These are phyloP conservation scores for Colletotrichum brevisporum DNA, from an alignment of 2,329 filamentous ascomycete genomes.

Conservation along the genomic window DNA sequence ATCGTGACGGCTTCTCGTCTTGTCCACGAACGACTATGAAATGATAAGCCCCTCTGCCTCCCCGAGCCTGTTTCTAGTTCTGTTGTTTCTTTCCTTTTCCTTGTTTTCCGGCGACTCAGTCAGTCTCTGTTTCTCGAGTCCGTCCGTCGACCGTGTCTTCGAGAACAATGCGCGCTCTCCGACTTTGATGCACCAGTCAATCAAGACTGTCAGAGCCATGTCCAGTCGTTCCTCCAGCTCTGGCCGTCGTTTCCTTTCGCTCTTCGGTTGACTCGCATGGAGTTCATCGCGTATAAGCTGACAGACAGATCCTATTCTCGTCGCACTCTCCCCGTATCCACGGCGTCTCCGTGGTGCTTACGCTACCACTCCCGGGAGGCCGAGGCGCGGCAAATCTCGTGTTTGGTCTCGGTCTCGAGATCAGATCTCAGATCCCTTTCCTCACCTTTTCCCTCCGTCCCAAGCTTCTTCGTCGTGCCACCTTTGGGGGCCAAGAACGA, in stretches of 20 bases:
- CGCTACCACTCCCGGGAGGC: neutral
- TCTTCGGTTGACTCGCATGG: neutral
- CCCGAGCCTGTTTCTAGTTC: neutral
- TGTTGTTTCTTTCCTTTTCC: neutral
- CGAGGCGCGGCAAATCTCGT: neutral
- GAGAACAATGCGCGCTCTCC: neutral
- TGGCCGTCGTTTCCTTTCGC: neutral
- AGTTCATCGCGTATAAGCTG: conserved; percentile 1
- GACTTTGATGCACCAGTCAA: too few species aligned
- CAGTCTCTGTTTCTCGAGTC: neutral
- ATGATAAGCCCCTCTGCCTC: neutral
- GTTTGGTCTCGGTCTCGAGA: neutral
- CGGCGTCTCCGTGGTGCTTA: neutral
- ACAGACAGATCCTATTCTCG: neutral
- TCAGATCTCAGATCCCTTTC: conserved; percentile 24
- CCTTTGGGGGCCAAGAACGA: conserved; percentile 18
- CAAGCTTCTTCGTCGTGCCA: neutral
- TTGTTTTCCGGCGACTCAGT: neutral
- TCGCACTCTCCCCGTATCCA: conserved; percentile 9
- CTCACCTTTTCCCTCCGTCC: conserved; percentile 3
- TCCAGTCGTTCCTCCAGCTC: too few species aligned
- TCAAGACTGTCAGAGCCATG: too few species aligned
- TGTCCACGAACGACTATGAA: neutral
- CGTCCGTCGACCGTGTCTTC: conserved; percentile 6
- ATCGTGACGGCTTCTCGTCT: conserved; percentile 12